phyloP scores from a whole-genome alignment of 345 rosid species.

The Populus pruinosa region DNA sequence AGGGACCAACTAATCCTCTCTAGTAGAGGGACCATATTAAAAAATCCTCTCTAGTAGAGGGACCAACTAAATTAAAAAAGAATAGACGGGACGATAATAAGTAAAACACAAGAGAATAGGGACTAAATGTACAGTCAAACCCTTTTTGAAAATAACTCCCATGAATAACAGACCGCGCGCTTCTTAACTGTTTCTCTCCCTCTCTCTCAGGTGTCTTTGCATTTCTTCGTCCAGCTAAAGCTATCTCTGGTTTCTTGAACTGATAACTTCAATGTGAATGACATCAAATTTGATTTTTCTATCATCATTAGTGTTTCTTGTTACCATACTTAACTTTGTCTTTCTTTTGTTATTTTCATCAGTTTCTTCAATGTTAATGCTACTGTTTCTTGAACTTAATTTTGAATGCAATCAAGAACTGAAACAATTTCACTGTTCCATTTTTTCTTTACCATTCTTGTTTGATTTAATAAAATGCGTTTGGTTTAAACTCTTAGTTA shows the following conservation, averaged over 20 bases:
- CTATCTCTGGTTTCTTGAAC: not conserved
- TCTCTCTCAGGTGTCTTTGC: conserved; percentile 6
- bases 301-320: not conserved
- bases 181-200: not conserved
- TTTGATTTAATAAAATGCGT: conserved; percentile 1
- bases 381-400: not conserved
- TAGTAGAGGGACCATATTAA: not conserved
- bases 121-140: not conserved
- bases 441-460: not conserved
- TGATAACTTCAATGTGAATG: not conserved
- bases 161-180: not conserved
- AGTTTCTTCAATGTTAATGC: not conserved
- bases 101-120: not conserved
- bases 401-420: not conserved
- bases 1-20: too few species aligned
- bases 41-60: not conserved
- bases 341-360: not conserved
- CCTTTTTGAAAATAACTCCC: not conserved
- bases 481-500: not conserved
- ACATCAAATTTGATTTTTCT: not conserved
- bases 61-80: not conserved
- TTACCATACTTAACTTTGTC: not conserved
- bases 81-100: not conserved
- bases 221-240: not conserved
- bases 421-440: not conserved